phyloP scores from a whole-genome alignment of 768 basidiomycete genomes.

The Russula griseocarnosa region DNA sequence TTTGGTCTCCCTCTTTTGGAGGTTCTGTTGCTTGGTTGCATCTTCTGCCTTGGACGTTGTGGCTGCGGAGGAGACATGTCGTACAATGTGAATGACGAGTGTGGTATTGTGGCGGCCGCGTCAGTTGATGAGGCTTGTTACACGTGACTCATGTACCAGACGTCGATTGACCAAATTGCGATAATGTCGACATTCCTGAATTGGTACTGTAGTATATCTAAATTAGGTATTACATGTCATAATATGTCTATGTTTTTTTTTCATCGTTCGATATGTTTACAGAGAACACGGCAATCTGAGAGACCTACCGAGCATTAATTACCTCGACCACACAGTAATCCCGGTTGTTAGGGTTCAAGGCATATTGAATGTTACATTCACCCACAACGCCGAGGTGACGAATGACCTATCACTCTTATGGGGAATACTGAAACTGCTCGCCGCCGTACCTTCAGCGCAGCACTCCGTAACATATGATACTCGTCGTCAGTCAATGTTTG shows the following conservation, averaged over 20 bases:
- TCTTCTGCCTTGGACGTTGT: conserved; percentile 33
- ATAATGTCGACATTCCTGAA: too few species aligned
- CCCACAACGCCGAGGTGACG: conserved; percentile 90
- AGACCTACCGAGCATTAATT: conserved; percentile 76
- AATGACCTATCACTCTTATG: conserved; percentile 35
- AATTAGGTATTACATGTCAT: too few species aligned
- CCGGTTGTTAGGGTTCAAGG: conserved; percentile 84
- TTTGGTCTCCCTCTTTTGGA: conserved; percentile 24
- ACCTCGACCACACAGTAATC: conserved; percentile 99
- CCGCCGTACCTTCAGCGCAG: conserved; percentile 82
- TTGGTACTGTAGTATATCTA: too few species aligned
- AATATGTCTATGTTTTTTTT: too few species aligned
- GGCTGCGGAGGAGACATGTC: conserved; percentile 34
- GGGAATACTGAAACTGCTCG: background rate
- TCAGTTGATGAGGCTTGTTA: background rate
- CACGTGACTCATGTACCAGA: too few species aligned
- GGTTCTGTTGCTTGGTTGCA: conserved; percentile 29
- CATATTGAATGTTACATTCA: conserved; percentile 98
- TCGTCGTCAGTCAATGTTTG: conserved; percentile 97
- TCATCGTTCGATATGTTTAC: too few species aligned
- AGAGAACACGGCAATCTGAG: too few species aligned
- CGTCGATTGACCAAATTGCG: too few species aligned
- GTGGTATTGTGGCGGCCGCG: background rate
- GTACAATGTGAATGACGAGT: background rate
- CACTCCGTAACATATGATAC: conserved; percentile 98